These are phyloP conservation scores for Phaseolus lunatus DNA, from an alignment of 306 rosid species.

Conservation along the genomic window DNA sequence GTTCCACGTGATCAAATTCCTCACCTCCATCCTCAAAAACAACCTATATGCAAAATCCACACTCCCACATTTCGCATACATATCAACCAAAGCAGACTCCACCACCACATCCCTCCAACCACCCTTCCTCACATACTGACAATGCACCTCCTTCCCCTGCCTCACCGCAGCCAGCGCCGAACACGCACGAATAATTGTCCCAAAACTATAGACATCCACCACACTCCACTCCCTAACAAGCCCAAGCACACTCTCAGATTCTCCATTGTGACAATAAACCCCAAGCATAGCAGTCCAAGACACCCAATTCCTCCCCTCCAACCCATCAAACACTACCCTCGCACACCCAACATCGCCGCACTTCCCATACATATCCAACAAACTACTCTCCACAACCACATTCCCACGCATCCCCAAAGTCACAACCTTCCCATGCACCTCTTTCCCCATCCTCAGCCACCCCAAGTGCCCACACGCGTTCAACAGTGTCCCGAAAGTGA, in stretches of 20 bases:
- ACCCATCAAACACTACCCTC: conserved; percentile 65
- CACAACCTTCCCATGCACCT: conserved; percentile 74
- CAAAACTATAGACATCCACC: conserved; percentile 69
- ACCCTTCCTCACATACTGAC: conserved; percentile 78
- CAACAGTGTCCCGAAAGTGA: conserved; percentile 73
- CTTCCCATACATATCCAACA: conserved; percentile 95
- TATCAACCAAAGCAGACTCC: conserved; percentile 88
- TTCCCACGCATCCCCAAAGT: conserved; percentile 63
- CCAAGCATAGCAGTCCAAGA: conserved; percentile 86
- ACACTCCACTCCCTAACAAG: conserved; percentile 68
- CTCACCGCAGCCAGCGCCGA: conserved; percentile 74
- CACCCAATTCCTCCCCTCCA: conserved; percentile 68
- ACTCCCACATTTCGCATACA: conserved; percentile 88
- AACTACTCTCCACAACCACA: conserved; percentile 87
- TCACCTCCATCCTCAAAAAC: conserved; percentile 62
- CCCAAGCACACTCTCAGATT: conserved; percentile 64
- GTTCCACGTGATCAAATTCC: conserved; percentile 91
- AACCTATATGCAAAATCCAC: conserved; percentile 62
- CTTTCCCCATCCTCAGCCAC: conserved; percentile 71
- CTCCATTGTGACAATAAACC: conserved; percentile 76
- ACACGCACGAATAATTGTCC: conserved; percentile 81
- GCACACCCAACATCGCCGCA: conserved; percentile 65
- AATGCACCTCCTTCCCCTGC: conserved; percentile 91
- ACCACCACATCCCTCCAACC: conserved; percentile 82
- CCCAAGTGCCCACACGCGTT: conserved; percentile 77